A percentile compares a stretch with the other conserved stretches of the same genome.
Evolutionary conservation across 1,284 basidiomycete genomes (phyloP).

Genomic region (Cerrena zonata): DNA sequence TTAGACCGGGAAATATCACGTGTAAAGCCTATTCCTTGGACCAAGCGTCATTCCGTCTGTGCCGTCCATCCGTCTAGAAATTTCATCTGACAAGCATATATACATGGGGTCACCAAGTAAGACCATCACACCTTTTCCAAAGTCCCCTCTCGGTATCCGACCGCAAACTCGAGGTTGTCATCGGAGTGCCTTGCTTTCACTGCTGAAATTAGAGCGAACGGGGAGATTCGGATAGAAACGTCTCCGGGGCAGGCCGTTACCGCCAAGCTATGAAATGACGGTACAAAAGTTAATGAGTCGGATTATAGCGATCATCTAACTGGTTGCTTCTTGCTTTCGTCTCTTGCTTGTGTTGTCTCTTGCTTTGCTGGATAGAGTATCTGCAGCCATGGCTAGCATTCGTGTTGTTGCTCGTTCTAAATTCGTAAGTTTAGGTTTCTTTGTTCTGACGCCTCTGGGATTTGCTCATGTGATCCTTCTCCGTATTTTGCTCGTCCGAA

Average conservation of each 20-base stretch:
- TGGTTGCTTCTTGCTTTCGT: background rate
- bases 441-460: conserved; percentile 3
- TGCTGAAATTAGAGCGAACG: conserved; percentile 3
- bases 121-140: too few relatives aligned
- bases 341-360: conserved; percentile 1
- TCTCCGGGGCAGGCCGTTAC: conserved; percentile 15
- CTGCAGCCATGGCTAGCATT: conserved; percentile 24
- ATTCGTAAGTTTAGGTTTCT: conserved; percentile 22
- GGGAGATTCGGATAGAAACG: conserved; percentile 11
- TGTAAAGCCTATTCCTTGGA: conserved; percentile 8
- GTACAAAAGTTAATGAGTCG: background rate
- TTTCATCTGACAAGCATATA: too few relatives aligned
- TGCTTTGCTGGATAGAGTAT: background rate
- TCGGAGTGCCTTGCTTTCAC: background rate
- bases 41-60: background rate
- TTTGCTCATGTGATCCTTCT: conserved; percentile 32
- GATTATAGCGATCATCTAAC: background rate
- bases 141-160: background rate
- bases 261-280: conserved; percentile 4
- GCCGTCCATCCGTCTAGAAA: too few relatives aligned
- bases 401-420: conserved; percentile 23
- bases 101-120: too few relatives aligned
- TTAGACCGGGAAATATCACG: conserved; percentile 14
- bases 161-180: too few relatives aligned
- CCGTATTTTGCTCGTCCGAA: conserved; percentile 9